These are phyloP conservation scores for Vitis rotundifolia DNA, from an alignment of 164 flowering plant species.

Conservation along the genomic window DNA sequence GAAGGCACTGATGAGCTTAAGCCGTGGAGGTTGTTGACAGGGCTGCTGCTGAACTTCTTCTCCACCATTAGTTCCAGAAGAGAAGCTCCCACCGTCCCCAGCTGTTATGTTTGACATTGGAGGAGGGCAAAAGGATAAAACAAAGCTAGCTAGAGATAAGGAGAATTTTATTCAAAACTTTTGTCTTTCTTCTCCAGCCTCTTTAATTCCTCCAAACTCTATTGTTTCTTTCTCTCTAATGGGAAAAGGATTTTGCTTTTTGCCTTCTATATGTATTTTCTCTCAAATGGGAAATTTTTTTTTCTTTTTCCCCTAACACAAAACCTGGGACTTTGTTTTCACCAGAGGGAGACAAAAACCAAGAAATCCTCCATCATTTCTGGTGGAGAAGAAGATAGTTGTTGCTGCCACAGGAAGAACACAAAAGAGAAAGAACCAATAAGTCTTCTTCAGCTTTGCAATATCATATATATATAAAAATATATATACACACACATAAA, in stretches of 20 bases:
- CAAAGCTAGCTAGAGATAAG: not conserved
- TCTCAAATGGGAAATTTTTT: conserved; percentile 4
- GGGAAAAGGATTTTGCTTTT: too few species aligned
- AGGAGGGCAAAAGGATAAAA: not conserved
- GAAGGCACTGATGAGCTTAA: conserved; percentile 8
- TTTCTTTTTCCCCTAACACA: conserved; percentile 3
- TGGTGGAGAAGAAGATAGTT: conserved; percentile 19
- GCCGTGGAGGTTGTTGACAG: conserved; percentile 1
- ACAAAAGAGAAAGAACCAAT: conserved; percentile 3
- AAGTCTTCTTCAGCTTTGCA: conserved; percentile 10
- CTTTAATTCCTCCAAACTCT: conserved; percentile 7
- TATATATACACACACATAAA: not conserved
- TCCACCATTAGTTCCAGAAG: conserved; percentile 20
- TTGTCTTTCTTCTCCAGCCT: conserved; percentile 4
- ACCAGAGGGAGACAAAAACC: conserved; percentile 38
- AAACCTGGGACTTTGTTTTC: conserved; percentile 25
- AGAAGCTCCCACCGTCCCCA: conserved; percentile 27
- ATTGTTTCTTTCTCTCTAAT: conserved; percentile 12
- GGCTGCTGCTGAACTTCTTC: conserved; percentile 15
- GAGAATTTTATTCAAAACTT: conserved; percentile 5
- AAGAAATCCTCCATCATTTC: conserved; percentile 35
- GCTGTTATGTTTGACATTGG: conserved; percentile 29
- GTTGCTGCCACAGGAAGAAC: conserved; percentile 14
- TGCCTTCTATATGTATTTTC: not conserved
- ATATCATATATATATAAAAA: conserved; percentile 5